Conservation (phyloP, 2,329 filamentous ascomycete species). For the Fusarium vanettenii region DNA sequence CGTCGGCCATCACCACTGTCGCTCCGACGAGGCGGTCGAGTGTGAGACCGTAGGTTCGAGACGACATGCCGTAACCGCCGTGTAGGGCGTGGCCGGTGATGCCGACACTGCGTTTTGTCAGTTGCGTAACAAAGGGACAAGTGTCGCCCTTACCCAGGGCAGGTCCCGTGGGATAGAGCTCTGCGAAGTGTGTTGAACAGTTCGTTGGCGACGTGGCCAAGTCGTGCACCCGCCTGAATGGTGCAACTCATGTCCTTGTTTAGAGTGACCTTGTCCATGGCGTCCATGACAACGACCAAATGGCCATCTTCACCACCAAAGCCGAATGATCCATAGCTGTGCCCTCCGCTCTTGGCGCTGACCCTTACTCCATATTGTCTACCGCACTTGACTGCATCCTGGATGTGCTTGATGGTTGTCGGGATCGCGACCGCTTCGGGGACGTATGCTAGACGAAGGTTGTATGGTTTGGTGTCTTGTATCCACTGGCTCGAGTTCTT, state of each 20-base stretch:
- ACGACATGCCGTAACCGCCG: constrained; percentile 48
- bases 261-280: constrained; percentile 50
- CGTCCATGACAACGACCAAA: constrained; percentile 54
- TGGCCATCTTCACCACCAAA: constrained; percentile 55
- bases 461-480: constrained; percentile 48
- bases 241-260: constrained; percentile 30
- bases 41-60: constrained; percentile 43
- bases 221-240: constrained; percentile 58
- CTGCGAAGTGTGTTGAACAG: constrained; percentile 52
- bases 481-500: constrained; percentile 45
- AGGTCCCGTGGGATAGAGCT: constrained; percentile 64
- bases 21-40: constrained; percentile 46
- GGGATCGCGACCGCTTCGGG: constrained; percentile 49
- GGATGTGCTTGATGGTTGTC: constrained; percentile 52
- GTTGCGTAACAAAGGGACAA: not conserved
- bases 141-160: constrained; percentile 56
- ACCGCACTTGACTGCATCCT: constrained; percentile 60
- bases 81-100: constrained; percentile 45
- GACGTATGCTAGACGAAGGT: constrained; percentile 47
- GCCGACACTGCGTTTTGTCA: constrained; percentile 40
- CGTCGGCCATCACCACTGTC: constrained; percentile 44
- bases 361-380: constrained; percentile 56
- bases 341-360: constrained; percentile 63
- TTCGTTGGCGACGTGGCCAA: constrained; percentile 59
- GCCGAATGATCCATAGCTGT: constrained; percentile 64